These are phyloP conservation scores for Cordia subcordata DNA, from an alignment of 257 asterid species.

Conservation along the genomic window DNA sequence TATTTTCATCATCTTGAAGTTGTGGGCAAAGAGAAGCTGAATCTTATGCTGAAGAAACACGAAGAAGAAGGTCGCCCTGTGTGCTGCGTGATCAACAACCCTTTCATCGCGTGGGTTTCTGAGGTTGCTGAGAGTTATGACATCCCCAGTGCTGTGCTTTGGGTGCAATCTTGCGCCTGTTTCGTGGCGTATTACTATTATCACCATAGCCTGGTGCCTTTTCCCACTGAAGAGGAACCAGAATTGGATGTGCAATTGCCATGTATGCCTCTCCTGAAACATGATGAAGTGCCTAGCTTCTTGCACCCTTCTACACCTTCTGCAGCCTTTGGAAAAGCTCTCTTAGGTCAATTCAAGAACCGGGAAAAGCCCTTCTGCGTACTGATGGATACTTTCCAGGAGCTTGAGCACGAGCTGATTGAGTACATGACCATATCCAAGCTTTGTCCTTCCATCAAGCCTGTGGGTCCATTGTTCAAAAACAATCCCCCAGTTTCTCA, in stretches of 20 bases:
- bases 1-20: constrained; percentile 47
- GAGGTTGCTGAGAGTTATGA: constrained; percentile 58
- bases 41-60: constrained; percentile 34
- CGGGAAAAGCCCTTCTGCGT: no score
- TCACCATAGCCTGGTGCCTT: constrained; percentile 25
- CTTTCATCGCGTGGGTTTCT: no score
- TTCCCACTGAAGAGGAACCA: constrained; percentile 47
- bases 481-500: background rate
- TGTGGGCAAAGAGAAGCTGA: constrained; percentile 37
- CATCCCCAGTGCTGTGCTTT: constrained; percentile 51
- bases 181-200: constrained; percentile 58
- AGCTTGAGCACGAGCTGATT: constrained; percentile 40
- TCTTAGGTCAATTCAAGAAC: no score
- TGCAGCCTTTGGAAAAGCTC: no score
- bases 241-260: constrained; percentile 51
- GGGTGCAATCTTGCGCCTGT: constrained; percentile 75
- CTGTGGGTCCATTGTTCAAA: constrained; percentile 62
- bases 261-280: constrained; percentile 45
- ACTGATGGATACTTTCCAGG: no score
- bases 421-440: constrained; percentile 30
- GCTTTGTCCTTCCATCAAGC: constrained; percentile 44
- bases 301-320: no score
- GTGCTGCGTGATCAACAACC: no score
- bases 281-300: constrained; percentile 62
- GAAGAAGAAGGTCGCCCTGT: constrained; percentile 53